Conservation (phyloP, 1,284 basidiomycete genomes). For the Ganoderma multipileum region DNA sequence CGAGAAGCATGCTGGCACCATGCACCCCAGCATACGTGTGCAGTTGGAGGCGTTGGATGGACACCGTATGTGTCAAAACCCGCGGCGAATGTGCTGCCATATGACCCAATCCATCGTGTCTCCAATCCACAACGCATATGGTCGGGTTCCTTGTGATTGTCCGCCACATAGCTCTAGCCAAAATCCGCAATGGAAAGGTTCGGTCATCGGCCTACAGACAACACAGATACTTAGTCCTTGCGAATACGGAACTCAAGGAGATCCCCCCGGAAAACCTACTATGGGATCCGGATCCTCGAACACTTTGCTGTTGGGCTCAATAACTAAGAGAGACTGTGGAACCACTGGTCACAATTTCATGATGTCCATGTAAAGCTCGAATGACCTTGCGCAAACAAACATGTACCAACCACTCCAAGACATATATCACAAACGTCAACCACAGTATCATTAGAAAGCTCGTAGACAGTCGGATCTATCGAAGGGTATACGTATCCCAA, state of each 20-base stretch:
- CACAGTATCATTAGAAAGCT: neutral
- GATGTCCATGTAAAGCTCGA: no score
- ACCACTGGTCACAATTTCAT: no score
- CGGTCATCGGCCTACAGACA: no score
- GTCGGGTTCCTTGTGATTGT: neutral
- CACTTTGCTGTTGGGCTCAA: no score
- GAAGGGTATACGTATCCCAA: neutral
- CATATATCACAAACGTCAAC: neutral
- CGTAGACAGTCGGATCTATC: neutral
- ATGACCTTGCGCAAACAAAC: neutral
- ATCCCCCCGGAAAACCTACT: no score
- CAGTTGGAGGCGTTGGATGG: neutral
- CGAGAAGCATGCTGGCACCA: neutral
- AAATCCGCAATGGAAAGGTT: no score
- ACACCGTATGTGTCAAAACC: neutral
- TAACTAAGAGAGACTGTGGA: no score
- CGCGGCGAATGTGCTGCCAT: neutral
- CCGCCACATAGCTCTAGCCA: neutral
- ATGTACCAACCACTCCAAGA: neutral
- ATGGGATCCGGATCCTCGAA: no score
- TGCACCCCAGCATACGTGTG: no score
- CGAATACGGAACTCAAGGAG: no score
- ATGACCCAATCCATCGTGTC: neutral
- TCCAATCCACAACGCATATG: neutral
- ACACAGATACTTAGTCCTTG: no score